Evolutionary conservation across 805 yeast species (phyloP), one percentile per base, ranked within the genome.

Genomic region (Candida easanensis): DNA sequence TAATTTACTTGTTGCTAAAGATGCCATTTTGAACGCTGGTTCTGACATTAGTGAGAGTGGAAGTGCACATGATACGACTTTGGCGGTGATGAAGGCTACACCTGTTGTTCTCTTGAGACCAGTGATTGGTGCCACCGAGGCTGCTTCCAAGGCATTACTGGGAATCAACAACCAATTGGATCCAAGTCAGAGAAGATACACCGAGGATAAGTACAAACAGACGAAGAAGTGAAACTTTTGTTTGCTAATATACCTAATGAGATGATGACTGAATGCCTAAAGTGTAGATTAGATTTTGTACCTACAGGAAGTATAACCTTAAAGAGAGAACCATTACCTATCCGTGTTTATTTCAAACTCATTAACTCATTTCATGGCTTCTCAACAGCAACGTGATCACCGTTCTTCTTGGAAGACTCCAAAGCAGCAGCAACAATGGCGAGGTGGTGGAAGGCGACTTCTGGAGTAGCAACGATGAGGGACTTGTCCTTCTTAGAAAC

Each of bases 101-200:
- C 97, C 97, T 0, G 78, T 88, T 14, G 82, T 88, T 16, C 63
- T 90, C 14, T 72, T 90, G 2, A 63, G 97, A 33, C 97, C 97
- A 2, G 74, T 88, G 48, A 88, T 90, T 53, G 98, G 97, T 2
- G 88, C 96, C 0, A 85, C 97, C 0, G 97, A 88, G 60, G 96
- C 95, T 0, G 72, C 90, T 6, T 83, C 91, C 5, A 85, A 81
- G 56, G 76, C 96, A 0, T 68, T 90, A 39, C 74, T 88, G 66
- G 98, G 98, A 1, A 72, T 90, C 7, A 80, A 88, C 32, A 89
- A 88, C 58, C 84, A 83, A 48, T 65, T 90, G 26, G 91, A 88
- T 58, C 83, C 89, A 2, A 70, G 71, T 18, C 79, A 81, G 48
- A 70, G 76, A 40, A 60, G 66, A 32, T 79, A 77, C 45, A 69